Evolutionary conservation across 805 yeast species (phyloP), one percentile per base, ranked within the genome.

Genomic region (Nakazawaea siamensis): DNA sequence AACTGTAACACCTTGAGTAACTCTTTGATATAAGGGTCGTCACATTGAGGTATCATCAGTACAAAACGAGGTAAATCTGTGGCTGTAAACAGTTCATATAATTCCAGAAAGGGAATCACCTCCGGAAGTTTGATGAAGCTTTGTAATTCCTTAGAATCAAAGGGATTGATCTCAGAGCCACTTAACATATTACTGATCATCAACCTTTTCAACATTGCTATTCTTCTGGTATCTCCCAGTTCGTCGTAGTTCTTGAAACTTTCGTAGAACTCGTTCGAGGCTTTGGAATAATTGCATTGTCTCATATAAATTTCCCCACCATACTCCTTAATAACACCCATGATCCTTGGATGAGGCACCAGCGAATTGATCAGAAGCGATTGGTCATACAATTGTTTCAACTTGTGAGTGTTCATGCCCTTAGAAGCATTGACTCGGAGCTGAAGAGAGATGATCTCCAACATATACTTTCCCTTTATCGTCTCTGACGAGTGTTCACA

Each of bases 271-370:
- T 47, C 52, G 32, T 66, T 59, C 18, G 70, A 63, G 0, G 76
- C 86, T 32, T 53, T 54, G 23, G 68, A 73, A 62, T 69, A 83
- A 41, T 76, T 71, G 11, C 68, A 69, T 32, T 71, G 68, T 40
- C 70, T 62, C 66, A 82, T 75, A 33, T 71, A 68, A 43, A 83
- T 65, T 35, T 74, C 68, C 2, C 87, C 94, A 0, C 86, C 84
- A 43, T 85, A 77, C 51, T 83, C 90, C 41, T 74, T 68, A 18
- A 84, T 69, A n/a, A 79, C 70, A 1, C 90, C 95, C 53, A 76
- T 62, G 18, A 80, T 75, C 31, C 69, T 62, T 1, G 94, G 87
- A 48, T 85, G 94, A 1, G 87, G 81, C 2, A 81, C 77, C 2
- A 84, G 81, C 0, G 76, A 62, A 6, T 70, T 67, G 15, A 77